Conservation (phyloP, 2,329 filamentous ascomycete genomes). For the Teratosphaeria pseudoeucalypti region DNA sequence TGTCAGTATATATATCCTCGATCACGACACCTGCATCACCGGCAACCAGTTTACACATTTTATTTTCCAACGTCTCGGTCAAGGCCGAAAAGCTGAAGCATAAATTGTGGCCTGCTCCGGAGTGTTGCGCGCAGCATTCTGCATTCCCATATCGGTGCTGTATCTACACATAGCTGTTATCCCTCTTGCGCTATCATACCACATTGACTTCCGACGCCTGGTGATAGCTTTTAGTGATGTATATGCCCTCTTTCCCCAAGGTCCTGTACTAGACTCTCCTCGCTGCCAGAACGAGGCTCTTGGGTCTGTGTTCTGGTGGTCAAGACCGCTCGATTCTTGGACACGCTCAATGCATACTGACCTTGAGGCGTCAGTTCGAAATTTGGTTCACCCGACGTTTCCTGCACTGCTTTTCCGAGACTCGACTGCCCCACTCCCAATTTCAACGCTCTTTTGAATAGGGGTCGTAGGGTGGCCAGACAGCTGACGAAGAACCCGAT, state of each 20-base stretch:
- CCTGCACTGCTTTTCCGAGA: not conserved
- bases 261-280: not conserved
- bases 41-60: no score
- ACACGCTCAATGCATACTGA: not conserved
- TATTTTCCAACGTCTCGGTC: no score
- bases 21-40: no score
- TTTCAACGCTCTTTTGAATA: not conserved
- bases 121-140: not conserved
- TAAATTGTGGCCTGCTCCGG: no score
- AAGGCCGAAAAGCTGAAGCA: no score
- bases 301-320: not conserved
- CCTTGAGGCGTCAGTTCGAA: not conserved
- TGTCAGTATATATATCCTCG: no score
- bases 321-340: not conserved
- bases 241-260: not conserved
- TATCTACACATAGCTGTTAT: not conserved
- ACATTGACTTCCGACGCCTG: not conserved
- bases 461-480: not conserved
- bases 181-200: not conserved
- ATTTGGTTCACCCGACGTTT: not conserved
- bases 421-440: not conserved
- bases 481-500: slow-evolving; percentile 1
- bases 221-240: not conserved
- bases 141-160: not conserved
- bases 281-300: not conserved